Percentiles rank a stretch among this genome's conserved stretches.
Conservation (phyloP, 371 early-diverging fungal genomes). For the Circinella umbellata region DNA sequence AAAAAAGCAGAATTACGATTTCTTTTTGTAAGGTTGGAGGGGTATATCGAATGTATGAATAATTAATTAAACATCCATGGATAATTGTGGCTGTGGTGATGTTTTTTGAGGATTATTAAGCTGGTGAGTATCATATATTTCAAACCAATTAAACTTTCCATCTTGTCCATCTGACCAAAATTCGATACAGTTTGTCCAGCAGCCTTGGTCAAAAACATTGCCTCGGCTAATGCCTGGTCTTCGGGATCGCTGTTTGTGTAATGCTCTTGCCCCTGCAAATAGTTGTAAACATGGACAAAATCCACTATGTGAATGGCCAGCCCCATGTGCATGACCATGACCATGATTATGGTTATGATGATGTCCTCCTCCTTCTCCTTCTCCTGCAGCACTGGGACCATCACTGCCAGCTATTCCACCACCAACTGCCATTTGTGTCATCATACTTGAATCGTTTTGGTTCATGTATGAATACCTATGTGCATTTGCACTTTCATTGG, state of each 20-base stretch:
- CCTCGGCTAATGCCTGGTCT: slow-evolving; percentile 1
- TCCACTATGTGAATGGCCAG: slow-evolving; percentile 16
- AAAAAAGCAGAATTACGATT: too few relatives aligned
- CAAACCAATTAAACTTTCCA: slow-evolving; percentile 66
- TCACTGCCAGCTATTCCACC: slow-evolving; percentile 24
- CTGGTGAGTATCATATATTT: slow-evolving; percentile 53
- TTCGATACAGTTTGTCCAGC: slow-evolving; percentile 75
- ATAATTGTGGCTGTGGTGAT: not conserved
- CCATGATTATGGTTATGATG: slow-evolving; percentile 15
- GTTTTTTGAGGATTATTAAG: not conserved
- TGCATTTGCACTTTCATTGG: slow-evolving; percentile 87
- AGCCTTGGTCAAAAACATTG: slow-evolving; percentile 75
- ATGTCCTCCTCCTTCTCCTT: not conserved
- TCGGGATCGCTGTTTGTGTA: slow-evolving; percentile 38
- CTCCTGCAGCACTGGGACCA: slow-evolving; percentile 4
- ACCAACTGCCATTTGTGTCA: slow-evolving; percentile 43
- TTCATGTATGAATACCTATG: slow-evolving; percentile 62
- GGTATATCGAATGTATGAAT: not conserved
- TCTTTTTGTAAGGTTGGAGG: too few relatives aligned
- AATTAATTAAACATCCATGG: not conserved
- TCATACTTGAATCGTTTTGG: slow-evolving; percentile 38
- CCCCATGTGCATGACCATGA: slow-evolving; percentile 17
- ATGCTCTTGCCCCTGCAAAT: slow-evolving; percentile 50
- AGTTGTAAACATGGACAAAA: slow-evolving; percentile 52
- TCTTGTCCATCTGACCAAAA: slow-evolving; percentile 76